Evolutionary conservation across 192 early-diverging fungal genomes (phyloP).

Genomic region (Pecoramyces ruminantium): DNA sequence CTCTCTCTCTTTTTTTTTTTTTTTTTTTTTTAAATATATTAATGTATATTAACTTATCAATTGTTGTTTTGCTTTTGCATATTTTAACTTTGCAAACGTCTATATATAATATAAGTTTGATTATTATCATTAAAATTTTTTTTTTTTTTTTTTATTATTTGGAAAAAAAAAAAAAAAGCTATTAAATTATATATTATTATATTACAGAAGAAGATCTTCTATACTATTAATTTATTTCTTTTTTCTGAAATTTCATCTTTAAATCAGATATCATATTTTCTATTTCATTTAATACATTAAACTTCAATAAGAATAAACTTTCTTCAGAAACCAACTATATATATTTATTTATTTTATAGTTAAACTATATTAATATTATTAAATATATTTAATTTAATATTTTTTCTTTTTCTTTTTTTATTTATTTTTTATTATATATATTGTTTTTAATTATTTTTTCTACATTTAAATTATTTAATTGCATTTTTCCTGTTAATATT

Average conservation of each 20-base stretch:
- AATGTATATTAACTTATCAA: not conserved
- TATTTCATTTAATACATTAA: not conserved
- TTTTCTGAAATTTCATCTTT: not conserved
- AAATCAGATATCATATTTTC: not conserved
- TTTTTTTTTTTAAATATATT: too few relatives aligned
- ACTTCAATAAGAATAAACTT: not conserved
- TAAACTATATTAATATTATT: too few relatives aligned
- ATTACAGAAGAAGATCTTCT: not conserved
- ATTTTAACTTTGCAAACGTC: not conserved
- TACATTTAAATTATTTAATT: not conserved
- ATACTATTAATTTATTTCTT: not conserved
- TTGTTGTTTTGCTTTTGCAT: not conserved
- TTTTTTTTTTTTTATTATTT: too few relatives aligned
- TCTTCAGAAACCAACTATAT: not conserved
- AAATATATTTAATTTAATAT: too few relatives aligned
- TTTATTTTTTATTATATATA: too few relatives aligned
- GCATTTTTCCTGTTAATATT: not conserved
- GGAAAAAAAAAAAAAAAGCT: not conserved
- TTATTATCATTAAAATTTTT: too few relatives aligned
- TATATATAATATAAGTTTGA: too few relatives aligned
- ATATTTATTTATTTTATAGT: too few relatives aligned
- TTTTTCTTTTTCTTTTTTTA: too few relatives aligned
- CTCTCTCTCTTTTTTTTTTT: too few relatives aligned
- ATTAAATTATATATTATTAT: too few relatives aligned
- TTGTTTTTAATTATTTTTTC: too few relatives aligned